These are phyloP conservation scores for Spathaspora sp. DNA, from an alignment of 1,139 yeast species.

Conservation along the genomic window DNA sequence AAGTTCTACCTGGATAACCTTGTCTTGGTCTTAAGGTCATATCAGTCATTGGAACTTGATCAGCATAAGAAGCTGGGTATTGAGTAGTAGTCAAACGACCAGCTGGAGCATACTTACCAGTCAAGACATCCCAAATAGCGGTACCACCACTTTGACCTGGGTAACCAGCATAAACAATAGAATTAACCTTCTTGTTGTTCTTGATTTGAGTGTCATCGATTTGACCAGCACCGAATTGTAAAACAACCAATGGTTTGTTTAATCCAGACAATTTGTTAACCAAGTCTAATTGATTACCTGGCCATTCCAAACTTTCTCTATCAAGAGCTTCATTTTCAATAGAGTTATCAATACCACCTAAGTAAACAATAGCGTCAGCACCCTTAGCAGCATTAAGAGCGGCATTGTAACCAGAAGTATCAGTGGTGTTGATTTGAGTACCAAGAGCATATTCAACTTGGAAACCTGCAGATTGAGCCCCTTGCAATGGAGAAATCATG, in stretches of 20 bases:
- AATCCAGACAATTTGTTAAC: slow-evolving; percentile 6
- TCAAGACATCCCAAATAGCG: slow-evolving; percentile 7
- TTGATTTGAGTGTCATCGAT: slow-evolving; percentile 8
- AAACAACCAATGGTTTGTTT: slow-evolving; percentile 7
- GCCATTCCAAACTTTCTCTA: slow-evolving; percentile 8
- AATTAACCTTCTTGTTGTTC: slow-evolving; percentile 8
- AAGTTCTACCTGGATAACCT: slow-evolving; percentile 10
- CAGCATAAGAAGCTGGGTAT: slow-evolving; percentile 9
- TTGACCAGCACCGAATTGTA: slow-evolving; percentile 11
- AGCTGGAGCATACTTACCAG: slow-evolving; percentile 9
- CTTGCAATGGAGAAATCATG: slow-evolving; percentile 8
- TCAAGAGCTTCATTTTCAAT: slow-evolving; percentile 10
- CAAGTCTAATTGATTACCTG: slow-evolving; percentile 11
- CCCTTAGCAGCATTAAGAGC: slow-evolving; percentile 8
- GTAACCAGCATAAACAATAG: slow-evolving; percentile 9
- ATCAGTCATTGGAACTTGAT: slow-evolving; percentile 9
- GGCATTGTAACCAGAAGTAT: slow-evolving; percentile 7
- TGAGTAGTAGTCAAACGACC: slow-evolving; percentile 10
- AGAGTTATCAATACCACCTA: slow-evolving; percentile 9
- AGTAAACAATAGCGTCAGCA: slow-evolving; percentile 10
- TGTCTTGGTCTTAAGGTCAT: slow-evolving; percentile 10
- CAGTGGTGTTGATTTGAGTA: slow-evolving; percentile 8
- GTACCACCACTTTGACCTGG: slow-evolving; percentile 12
- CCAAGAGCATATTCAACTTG: slow-evolving; percentile 8
- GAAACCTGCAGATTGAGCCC: slow-evolving; percentile 5